Evolutionary conservation across 192 early-diverging fungal genomes (phyloP), one percentile per base, ranked within the genome.

Genomic region (Phycomyces blakesleeanus): DNA sequence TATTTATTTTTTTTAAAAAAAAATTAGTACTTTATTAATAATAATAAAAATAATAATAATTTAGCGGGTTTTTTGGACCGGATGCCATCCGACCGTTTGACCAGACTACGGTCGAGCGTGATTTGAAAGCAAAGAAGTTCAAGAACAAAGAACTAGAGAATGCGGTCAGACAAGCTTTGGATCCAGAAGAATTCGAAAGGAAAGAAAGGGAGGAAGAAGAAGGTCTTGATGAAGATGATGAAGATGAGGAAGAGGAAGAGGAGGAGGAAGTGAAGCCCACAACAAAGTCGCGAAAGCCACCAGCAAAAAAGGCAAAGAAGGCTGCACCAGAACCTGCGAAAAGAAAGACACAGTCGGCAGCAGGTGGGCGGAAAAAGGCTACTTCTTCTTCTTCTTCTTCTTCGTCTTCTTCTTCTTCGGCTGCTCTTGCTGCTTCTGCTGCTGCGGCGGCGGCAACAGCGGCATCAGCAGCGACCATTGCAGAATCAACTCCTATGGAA

Each of bases 61-160:
- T 54, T 22, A 76, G 74, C 55, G 74, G 74, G 16, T 76, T 76
- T 49, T 76, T 76, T 64, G 74, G 74, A 18, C 65, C 68, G 25
- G 74, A 76, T 51, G 44, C 42, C 6, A 71, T 76, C 29, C 68
- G 74, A 16, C 74, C 74, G 37, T 76, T 76, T 44, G 52, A 76
- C 40, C 53, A 47, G 22, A 51, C 53, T 7, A 38, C 34, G 4
- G 74, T 76, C 5, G 65, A 71, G 40, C 56, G 59, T 25, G 74
- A 76, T 58, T 57, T 76, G 3, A 63, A 76, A 38, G 74, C 74
- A 26, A 76, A 76, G 22, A 76, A 76, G 39, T 76, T 76, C 57
- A 76, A 68, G 49, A 64, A 47, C 25, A 76, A 70, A 61, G 69
- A 76, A 51, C 52, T 76, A n/a, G 58, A 70, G 49, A 44, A 39